A percentile compares a stretch with the other conserved stretches of the same genome.
Evolutionary conservation across 352 stramenopile genomes (phyloP).

Genomic region (Phytopythium delawarense): DNA sequence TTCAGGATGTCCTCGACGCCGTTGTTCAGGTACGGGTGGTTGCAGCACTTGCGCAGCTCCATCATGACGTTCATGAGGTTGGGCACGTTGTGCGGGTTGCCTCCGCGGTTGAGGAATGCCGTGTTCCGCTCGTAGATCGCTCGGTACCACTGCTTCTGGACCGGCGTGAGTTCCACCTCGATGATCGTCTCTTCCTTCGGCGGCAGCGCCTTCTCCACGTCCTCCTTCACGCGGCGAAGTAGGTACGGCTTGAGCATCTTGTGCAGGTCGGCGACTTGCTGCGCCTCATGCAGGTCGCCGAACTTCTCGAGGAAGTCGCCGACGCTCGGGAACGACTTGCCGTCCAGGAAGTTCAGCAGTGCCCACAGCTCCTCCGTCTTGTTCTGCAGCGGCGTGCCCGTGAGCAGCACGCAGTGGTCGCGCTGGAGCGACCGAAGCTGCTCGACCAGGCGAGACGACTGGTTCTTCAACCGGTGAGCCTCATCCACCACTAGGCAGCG

Average conservation of each 20-base stretch:
- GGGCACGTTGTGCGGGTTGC: conserved; percentile 76
- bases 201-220: conserved; percentile 87
- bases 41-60: conserved; percentile 90
- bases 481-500: conserved; percentile 88
- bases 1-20: conserved; percentile 88
- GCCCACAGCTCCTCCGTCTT: conserved; percentile 99
- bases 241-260: conserved; percentile 90
- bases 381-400: conserved; percentile 91
- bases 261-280: conserved; percentile 87
- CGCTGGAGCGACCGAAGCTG: conserved; percentile 79
- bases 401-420: conserved; percentile 84
- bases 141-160: conserved; percentile 90
- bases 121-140: conserved; percentile 97
- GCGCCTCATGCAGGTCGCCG: conserved; percentile 80
- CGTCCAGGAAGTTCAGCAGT: conserved; percentile 98
- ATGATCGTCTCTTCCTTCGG: conserved; percentile 91
- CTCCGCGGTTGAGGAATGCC: conserved; percentile 79
- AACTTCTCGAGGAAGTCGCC: conserved; percentile 93
- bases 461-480: conserved; percentile 87
- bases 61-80: conserved; percentile 94
- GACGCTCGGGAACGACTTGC: conserved; percentile 90
- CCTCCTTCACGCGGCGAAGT: conserved; percentile 86
- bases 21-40: conserved; percentile 92
- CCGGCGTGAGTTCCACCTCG: conserved; percentile 85
- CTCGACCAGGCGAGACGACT: conserved; percentile 80